Evolutionary conservation across 2,329 filamentous ascomycete genomes (phyloP), one percentile per base, ranked within the genome.

Genomic region (Fusarium verrucosum): DNA sequence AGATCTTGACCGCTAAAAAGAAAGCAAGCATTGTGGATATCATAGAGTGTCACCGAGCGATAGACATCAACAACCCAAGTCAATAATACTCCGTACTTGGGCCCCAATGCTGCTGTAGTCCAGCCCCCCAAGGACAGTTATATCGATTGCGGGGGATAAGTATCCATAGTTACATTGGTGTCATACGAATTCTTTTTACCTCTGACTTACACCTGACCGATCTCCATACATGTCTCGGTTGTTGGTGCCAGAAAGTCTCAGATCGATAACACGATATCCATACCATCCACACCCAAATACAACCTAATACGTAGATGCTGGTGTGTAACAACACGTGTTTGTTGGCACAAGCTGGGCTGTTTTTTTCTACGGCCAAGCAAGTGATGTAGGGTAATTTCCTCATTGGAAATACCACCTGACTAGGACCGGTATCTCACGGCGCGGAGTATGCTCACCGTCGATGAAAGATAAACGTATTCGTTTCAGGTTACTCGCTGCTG

Each of bases 1-100:
- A 43, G 33, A 46, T 69, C 63, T 63, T 69, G 59, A 70, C 66
- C 64, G 67, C 68, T 53, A 41, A 62, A 55, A 56, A 65, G 56
- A 70, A n/a, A 69, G 52, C 56, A 62, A 65, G 46, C 40, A 53
- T 38, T 22, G 56, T 55, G 36, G 50, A 44, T 49, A 46, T 50
- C n/a, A n/a, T n/a, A n/a, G n/a, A 20, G 49, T 37, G 49, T 32
- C 33, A 37, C 46, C 52, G 43, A 49, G 47, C 50, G 54, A 57
- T 58, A 44, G 26, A 38, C 28, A 37, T 50, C 26, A 44, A 40
- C 35, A n/a, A n/a, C n/a, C n/a, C 44, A 55, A 35, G 33, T 57
- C 33, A 35, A 45, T 32, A 43, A 50, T 46, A 38, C 44, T 46
- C 44, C 44, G 44, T 46, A 38, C 44, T 61, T 65, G 50, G 57